phyloP scores from a whole-genome alignment of 1,284 basidiomycete species.

The Salmacisia buchloeana region DNA sequence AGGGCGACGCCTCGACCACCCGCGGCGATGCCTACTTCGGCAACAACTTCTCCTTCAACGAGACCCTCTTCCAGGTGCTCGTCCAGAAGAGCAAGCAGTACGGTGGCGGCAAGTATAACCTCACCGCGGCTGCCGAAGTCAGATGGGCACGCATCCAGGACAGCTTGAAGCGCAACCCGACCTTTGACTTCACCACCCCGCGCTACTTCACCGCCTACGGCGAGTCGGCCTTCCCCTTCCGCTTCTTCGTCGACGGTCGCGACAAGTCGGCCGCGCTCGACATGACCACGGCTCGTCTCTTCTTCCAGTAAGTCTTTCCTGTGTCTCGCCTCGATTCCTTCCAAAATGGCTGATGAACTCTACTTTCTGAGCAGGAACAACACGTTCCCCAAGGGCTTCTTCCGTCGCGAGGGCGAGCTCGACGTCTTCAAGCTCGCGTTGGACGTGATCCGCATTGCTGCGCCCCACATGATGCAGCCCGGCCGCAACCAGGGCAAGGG shows the following conservation, averaged over 20 bases:
- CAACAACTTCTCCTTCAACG: conserved; percentile 18
- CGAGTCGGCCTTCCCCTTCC: neutral
- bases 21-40: conserved; percentile 16
- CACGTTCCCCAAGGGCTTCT: neutral
- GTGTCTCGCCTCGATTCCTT: too few relatives aligned
- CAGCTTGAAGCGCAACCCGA: conserved; percentile 6
- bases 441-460: neutral
- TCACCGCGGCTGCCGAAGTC: conserved; percentile 7
- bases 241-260: conserved; percentile 6
- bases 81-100: conserved; percentile 17
- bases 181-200: conserved; percentile 7
- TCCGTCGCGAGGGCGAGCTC: conserved; percentile 4
- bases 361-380: neutral
- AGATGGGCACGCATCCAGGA: conserved; percentile 6
- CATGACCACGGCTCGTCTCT: neutral
- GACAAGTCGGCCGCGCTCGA: conserved; percentile 2
- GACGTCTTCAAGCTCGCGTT: neutral
- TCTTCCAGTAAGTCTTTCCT: conserved; percentile 4
- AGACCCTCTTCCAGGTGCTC: conserved; percentile 14
- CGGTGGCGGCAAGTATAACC: conserved; percentile 19
- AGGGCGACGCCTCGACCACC: conserved; percentile 18
- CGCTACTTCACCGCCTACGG: conserved; percentile 8
- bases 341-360: too few relatives aligned
- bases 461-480: conserved; percentile 1
- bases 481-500: neutral